These are phyloP conservation scores for Nakaseomyces uthaithaninus DNA, from an alignment of 1,139 yeast species.

Conservation along the genomic window DNA sequence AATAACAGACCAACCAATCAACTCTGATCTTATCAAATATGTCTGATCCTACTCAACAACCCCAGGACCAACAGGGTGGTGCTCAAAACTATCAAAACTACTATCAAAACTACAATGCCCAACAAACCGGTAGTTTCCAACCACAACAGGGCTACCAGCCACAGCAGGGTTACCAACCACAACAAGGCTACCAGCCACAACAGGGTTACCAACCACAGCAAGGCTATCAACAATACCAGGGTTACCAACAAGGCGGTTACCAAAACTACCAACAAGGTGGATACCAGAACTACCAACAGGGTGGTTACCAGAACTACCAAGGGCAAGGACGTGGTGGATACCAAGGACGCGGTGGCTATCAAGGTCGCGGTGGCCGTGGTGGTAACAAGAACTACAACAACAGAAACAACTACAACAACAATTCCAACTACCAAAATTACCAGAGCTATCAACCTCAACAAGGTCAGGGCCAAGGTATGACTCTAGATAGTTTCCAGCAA, in stretches of 20 bases:
- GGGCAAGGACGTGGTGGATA: slow-evolving; percentile 5
- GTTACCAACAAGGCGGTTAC: slow-evolving; percentile 23
- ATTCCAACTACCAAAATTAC: slow-evolving; percentile 10
- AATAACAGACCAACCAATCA: too few species aligned
- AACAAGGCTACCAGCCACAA: slow-evolving; percentile 28
- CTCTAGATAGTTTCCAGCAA: slow-evolving; percentile 80
- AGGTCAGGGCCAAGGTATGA: slow-evolving; percentile 55
- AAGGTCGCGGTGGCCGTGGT: slow-evolving; percentile 12
- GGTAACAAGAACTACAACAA: slow-evolving; percentile 15
- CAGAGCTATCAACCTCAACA: slow-evolving; percentile 24
- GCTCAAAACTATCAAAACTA: slow-evolving; percentile 27
- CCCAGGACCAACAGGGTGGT: slow-evolving; percentile 24
- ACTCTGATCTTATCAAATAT: slow-evolving; percentile 12
- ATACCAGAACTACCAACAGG: slow-evolving; percentile 23
- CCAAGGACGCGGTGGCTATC: slow-evolving; percentile 7
- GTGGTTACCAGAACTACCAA: slow-evolving; percentile 20
- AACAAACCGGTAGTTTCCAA: slow-evolving; percentile 20
- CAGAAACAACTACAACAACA: slow-evolving; percentile 16
- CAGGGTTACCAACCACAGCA: slow-evolving; percentile 28
- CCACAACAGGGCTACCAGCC: slow-evolving; percentile 29
- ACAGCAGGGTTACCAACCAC: slow-evolving; percentile 31
- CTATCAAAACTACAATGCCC: slow-evolving; percentile 34
- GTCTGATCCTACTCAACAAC: slow-evolving; percentile 26
- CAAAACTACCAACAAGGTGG: slow-evolving; percentile 22
- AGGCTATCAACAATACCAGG: slow-evolving; percentile 24